phyloP scores from a whole-genome alignment of 768 basidiomycete species.

The Leccinum barrowsii region DNA sequence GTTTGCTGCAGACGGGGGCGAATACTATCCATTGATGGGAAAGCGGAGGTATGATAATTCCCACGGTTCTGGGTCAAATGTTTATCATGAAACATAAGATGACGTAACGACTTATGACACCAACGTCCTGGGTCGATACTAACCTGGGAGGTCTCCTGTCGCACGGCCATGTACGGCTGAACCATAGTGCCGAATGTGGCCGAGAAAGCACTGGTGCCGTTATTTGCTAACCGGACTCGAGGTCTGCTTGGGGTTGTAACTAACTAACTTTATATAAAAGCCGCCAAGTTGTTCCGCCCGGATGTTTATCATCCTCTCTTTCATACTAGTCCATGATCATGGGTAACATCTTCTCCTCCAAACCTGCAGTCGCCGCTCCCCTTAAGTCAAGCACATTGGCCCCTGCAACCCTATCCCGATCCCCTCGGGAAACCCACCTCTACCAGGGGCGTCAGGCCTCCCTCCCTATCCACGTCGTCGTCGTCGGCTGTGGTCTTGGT shows the following conservation, averaged over 20 bases:
- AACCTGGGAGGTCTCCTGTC: not conserved
- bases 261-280: not conserved
- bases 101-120: not conserved
- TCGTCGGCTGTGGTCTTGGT: constrained; percentile 51
- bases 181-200: not conserved
- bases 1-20: constrained; percentile 38
- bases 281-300: not conserved
- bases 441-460: constrained; percentile 24
- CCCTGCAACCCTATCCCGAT: not conserved
- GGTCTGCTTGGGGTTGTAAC: not conserved
- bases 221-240: not conserved
- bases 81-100: not conserved
- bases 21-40: not conserved
- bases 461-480: constrained; percentile 34
- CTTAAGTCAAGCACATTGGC: not conserved
- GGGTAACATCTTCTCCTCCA: not conserved
- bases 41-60: not conserved
- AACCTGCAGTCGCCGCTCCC: not conserved
- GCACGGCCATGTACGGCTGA: not conserved
- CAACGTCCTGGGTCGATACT: not conserved
- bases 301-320: not conserved
- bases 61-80: not conserved
- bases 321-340: not conserved
- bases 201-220: not conserved
- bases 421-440: not conserved